A percentile compares a stretch with the other conserved stretches of the same genome.
These are phyloP conservation scores for Nicotiana otophora DNA, from an alignment of 257 asterid genomes.

Conservation along the genomic window DNA sequence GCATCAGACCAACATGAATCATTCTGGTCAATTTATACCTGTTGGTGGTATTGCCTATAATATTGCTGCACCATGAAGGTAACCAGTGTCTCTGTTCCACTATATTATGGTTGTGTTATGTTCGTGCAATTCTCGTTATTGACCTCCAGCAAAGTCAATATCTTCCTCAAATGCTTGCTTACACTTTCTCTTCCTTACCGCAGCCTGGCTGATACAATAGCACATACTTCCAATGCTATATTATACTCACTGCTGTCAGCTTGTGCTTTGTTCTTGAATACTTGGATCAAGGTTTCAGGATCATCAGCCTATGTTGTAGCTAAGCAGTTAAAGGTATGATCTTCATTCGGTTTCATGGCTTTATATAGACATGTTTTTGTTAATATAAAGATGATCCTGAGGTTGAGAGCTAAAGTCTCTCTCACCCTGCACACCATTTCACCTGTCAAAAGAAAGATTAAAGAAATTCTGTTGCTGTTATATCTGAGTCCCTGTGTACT, in stretches of 20 bases:
- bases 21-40: not conserved
- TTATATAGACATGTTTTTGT: not conserved
- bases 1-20: not conserved
- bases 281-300: not conserved
- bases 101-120: not conserved
- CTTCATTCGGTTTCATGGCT: not conserved
- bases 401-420: not conserved
- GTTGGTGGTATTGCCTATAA: not conserved
- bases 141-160: not conserved
- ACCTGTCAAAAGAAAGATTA: too few relatives aligned
- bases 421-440: too few relatives aligned
- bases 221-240: constrained; percentile 21
- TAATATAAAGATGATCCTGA: not conserved
- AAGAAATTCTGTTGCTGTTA: not conserved
- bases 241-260: constrained; percentile 23
- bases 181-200: constrained; percentile 1
- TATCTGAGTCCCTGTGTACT: not conserved
- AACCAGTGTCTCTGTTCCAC: too few relatives aligned
- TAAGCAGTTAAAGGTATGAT: not conserved
- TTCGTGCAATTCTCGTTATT: not conserved
- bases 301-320: not conserved
- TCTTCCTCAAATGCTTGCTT: not conserved
- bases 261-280: constrained; percentile 11
- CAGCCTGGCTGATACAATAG: constrained; percentile 34
- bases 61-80: not conserved